phyloP scores from a whole-genome alignment of 2,329 filamentous ascomycete genomes.

The Neopestalotiopsis clavispora region DNA sequence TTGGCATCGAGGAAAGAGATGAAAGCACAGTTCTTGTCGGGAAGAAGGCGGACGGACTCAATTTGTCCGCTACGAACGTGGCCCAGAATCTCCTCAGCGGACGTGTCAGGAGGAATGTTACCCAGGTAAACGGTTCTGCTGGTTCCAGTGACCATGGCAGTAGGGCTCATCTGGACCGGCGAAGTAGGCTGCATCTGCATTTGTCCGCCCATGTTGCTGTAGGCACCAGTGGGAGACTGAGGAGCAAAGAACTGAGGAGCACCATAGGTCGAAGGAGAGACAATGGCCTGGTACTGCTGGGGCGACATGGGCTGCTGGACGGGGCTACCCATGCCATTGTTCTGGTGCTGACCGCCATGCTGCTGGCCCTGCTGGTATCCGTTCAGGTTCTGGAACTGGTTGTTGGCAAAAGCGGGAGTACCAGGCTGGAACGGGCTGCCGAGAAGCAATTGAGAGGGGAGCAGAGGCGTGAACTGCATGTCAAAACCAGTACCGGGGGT shows the following conservation, averaged over 20 bases:
- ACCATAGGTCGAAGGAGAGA: conserved; percentile 84
- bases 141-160: conserved; percentile 85
- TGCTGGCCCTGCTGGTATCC: conserved; percentile 72
- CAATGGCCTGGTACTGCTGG: conserved; percentile 81
- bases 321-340: conserved; percentile 73
- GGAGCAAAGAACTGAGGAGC: conserved; percentile 82
- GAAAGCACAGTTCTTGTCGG: conserved; percentile 99
- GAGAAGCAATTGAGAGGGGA: conserved; percentile 91
- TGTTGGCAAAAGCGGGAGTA: conserved; percentile 87
- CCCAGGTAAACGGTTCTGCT: conserved; percentile 97
- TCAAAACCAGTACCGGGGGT: conserved; percentile 90
- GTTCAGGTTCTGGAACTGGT: conserved; percentile 87
- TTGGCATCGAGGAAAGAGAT: conserved; percentile 98
- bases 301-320: conserved; percentile 80
- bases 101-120: conserved; percentile 97
- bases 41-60: conserved; percentile 94
- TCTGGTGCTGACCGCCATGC: conserved; percentile 42
- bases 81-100: conserved; percentile 93
- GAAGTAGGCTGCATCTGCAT: conserved; percentile 70
- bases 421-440: conserved; percentile 97
- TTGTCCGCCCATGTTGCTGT: conserved; percentile 66
- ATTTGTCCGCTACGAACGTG: conserved; percentile 98
- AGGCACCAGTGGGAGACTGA: conserved; percentile 84
- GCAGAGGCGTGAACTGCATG: conserved; percentile 97
- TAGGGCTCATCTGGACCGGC: conserved; percentile 70